Base-by-base conservation (phyloP, 164 flowering plant genomes). In the Chimonanthus praecox region DNA sequence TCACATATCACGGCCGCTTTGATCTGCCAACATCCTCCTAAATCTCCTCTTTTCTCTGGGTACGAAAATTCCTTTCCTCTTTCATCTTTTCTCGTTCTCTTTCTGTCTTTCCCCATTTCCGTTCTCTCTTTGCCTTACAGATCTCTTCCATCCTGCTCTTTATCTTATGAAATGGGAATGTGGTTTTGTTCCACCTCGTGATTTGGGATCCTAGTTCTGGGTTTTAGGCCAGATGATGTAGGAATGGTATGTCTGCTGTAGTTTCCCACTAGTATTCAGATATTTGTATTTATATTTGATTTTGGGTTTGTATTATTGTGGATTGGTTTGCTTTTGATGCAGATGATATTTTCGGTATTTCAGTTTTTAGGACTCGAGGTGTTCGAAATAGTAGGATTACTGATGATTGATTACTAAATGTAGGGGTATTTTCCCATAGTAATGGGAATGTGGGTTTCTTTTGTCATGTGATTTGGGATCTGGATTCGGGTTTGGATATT, bases 181-280 rank as follows among this genome's bases (percentile, higher is more conserved):
- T 82, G 78, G 84, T 77, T 74, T 46, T 74, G 50, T 21, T 46
- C 58, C 6, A 49, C 51, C 47, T 65, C 5, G 21, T 54, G 69
- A 65, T 75, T 76, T 72, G 69, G 67, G 74, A 72, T 49, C 16
- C 77, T 80, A 80, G 81, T 72, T 73, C 74, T 48, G 58, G 47
- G 67, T 76, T 80, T 70, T 46, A 50, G 50, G n/a, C 63, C 68
- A 4, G 43, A 11, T 2, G 18, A 63, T 68, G n/a, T 51, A 8
- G 58, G 51, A 33, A 49, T 70, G 47, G 74, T 47, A 47, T 66
- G 69, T 15, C 69, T 74, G 7, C 2, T 49, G 46, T 9, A 13
- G 16, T 47, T 58, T 20, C 16, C 21, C 45, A 21, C 47, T 58
- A 61, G 48, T n/a, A 49, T 68, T 73, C 50, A 64, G 76, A 33